Conservation (phyloP, 768 basidiomycete species). For the Suillus subluteus region DNA sequence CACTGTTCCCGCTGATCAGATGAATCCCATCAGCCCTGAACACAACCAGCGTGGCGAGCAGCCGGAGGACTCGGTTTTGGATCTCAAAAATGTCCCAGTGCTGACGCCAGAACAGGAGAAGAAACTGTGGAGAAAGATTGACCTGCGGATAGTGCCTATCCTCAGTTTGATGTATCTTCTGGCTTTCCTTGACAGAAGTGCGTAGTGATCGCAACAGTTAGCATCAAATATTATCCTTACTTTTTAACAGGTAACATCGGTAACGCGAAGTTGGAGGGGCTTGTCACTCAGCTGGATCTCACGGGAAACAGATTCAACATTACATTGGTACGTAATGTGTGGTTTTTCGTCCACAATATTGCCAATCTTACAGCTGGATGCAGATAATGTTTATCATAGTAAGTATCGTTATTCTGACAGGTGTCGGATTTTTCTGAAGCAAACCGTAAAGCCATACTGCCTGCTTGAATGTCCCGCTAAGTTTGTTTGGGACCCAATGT, state of each 20-base stretch:
- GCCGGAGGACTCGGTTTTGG: not conserved
- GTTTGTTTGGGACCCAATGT: slow-evolving; percentile 34
- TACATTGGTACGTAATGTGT: slow-evolving; percentile 54
- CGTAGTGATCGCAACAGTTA: slow-evolving; percentile 8
- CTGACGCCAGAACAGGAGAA: slow-evolving; percentile 50
- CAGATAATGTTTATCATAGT: slow-evolving; percentile 73
- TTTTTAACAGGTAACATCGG: slow-evolving; percentile 31
- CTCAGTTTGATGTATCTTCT: slow-evolving; percentile 61
- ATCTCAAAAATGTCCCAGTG: not conserved
- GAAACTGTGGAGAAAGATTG: slow-evolving; percentile 58
- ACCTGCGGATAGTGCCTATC: slow-evolving; percentile 57
- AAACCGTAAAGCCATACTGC: slow-evolving; percentile 19
- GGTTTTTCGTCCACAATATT: not conserved
- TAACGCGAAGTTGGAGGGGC: slow-evolving; percentile 65
- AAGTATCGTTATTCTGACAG: slow-evolving; percentile 22
- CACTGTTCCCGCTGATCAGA: not conserved
- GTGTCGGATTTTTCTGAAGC: not conserved
- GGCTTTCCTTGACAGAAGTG: slow-evolving; percentile 65
- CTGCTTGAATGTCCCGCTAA: slow-evolving; percentile 68
- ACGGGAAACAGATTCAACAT: slow-evolving; percentile 64
- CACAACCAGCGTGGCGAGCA: not conserved
- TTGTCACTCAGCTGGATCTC: slow-evolving; percentile 55
- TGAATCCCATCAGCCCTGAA: not conserved
- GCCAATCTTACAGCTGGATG: not conserved
- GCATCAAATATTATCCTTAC: not conserved